Percentiles rank a stretch among this genome's conserved stretches.
These are phyloP conservation scores for Daphne laureola DNA, from an alignment of 441 rosid genomes.

Conservation along the genomic window DNA sequence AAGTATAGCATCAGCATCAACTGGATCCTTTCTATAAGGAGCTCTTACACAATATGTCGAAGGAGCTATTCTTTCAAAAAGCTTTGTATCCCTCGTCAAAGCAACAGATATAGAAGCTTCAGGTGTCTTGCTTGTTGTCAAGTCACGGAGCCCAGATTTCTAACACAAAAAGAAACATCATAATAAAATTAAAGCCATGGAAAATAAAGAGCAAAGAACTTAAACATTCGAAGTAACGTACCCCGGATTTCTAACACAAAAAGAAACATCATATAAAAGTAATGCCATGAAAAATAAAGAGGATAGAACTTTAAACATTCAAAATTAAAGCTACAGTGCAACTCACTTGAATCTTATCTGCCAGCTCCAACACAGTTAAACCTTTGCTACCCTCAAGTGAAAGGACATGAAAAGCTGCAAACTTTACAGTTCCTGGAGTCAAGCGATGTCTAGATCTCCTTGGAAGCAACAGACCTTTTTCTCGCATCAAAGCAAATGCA, in stretches of 20 bases:
- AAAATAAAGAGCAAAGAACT: too few relatives aligned
- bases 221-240: conserved; percentile 49
- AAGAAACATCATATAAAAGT: too few relatives aligned
- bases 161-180: conserved; percentile 10
- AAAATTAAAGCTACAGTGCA: conserved; percentile 1
- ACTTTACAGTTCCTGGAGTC: conserved; percentile 99
- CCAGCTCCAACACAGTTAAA: conserved; percentile 84
- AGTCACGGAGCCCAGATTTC: conserved; percentile 99
- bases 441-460: conserved; percentile 96
- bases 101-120: conserved; percentile 99
- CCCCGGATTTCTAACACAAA: conserved; percentile 76
- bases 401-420: conserved; percentile 99
- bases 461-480: conserved; percentile 83
- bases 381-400: conserved; percentile 97
- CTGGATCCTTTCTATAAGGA: conserved; percentile 91
- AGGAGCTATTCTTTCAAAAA: conserved; percentile 99
- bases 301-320: not conserved
- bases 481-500: conserved; percentile 93
- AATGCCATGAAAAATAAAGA: not conserved
- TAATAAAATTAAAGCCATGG: too few relatives aligned
- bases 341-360: conserved; percentile 92
- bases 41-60: conserved; percentile 95
- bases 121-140: conserved; percentile 97
- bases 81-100: conserved; percentile 95
- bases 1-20: conserved; percentile 90